These are phyloP conservation scores for Ophiostoma ips DNA, from an alignment of 2,329 filamentous ascomycete genomes.

Conservation along the genomic window DNA sequence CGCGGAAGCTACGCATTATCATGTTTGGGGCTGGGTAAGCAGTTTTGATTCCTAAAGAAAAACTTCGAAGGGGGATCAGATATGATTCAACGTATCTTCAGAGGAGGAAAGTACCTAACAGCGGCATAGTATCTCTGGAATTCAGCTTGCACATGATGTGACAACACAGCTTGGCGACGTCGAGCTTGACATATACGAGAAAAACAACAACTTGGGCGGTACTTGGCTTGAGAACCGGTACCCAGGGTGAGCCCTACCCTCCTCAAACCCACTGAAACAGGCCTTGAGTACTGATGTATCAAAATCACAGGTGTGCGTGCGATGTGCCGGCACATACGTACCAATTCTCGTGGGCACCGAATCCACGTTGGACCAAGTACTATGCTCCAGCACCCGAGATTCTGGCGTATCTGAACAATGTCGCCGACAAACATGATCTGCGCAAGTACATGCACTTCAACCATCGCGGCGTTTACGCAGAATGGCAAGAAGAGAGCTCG, in stretches of 20 bases:
- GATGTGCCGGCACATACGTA: conserved; percentile 17
- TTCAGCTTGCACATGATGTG: conserved; percentile 7
- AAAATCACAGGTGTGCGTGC: conserved; percentile 20
- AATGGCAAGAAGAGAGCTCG: conserved; percentile 28
- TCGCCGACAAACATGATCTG: conserved; percentile 20
- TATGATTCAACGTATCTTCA: no score
- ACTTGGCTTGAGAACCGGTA: conserved; percentile 48
- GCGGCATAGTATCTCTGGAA: neutral
- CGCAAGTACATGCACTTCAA: conserved; percentile 29
- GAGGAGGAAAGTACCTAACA: no score
- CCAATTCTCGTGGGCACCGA: conserved; percentile 43
- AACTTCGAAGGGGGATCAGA: no score
- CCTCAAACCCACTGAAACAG: conserved; percentile 44
- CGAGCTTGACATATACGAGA: conserved; percentile 41
- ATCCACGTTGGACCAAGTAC: conserved; percentile 19
- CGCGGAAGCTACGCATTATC: neutral
- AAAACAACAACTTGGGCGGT: conserved; percentile 39
- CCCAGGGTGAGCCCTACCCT: conserved; percentile 35
- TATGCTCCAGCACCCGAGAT: conserved; percentile 17
- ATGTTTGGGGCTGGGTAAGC: neutral
- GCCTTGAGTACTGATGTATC: neutral
- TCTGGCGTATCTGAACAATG: conserved; percentile 20
- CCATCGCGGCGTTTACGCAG: conserved; percentile 11
- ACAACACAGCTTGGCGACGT: conserved; percentile 22
- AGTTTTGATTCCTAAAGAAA: no score